Evolutionary conservation across 179 eudicot genomes (phyloP), one percentile per base, ranked within the genome.

Genomic region (Camellia oleifera): DNA sequence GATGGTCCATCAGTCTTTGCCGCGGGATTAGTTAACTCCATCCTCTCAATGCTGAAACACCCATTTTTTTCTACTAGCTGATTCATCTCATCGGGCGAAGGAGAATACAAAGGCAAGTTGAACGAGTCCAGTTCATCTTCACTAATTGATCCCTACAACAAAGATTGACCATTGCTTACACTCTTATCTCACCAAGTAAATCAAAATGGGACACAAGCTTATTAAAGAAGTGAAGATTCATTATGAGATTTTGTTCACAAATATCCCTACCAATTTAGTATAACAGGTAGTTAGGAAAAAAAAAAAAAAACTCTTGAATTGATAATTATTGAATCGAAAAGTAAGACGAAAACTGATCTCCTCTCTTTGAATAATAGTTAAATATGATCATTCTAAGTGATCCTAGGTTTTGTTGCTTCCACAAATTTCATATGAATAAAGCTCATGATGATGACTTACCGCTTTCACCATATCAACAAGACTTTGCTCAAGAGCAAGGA

Each of bases 401-500:
- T 32, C 40, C 40, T 32, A 32, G 40, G 40, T 32, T 32, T 32
- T 32, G 40, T 32, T 32, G 40, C 40, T 32, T 32, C 40, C 40
- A 32, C 40, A 32, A 32, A 32, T 32, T 32, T 32, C 40, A 32
- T 32, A 32, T 32, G 40, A 32, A 32, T 1, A 32, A 4, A 48
- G 52, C 52, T 42, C n/a, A 42, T 61, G 7, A 12, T 32, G 40
- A 11, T 76, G 70, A 69, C 79, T 80, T 72, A 85, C 86, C 78
- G 72, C 69, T 13, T 86, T 75, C 61, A 71, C 88, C 86, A 86
- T 83, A 40, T 86, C 86, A 7, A 13, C 20, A 2, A 86, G 83
- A 69, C 80, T 78, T 13, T 78, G 79, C 10, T 81, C 82, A 13
- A 84, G 18, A 9, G 75, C 42, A 58, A 48, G 66, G 15, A 86